Base-by-base conservation (phyloP, 805 yeast genomes). In the Yueomyces sinensis region DNA sequence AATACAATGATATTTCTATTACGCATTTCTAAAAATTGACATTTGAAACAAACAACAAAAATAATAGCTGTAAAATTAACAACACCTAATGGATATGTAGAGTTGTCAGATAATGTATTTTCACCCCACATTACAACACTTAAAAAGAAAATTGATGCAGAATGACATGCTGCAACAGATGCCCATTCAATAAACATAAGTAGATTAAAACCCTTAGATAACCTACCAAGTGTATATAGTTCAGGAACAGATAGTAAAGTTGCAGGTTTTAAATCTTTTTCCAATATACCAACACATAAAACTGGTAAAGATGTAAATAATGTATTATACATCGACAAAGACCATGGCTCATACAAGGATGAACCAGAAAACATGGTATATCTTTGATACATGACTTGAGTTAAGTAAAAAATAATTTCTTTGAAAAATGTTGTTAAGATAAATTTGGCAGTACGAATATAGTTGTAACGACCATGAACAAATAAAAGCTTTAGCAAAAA, bases 381-480 rank as follows among this genome's bases (percentile, higher is more conserved):
- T 40, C 94, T 62, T 55, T 91, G 99, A 56, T 74, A 91, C 15
- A 86, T 68, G 19, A 82, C 74, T 59, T 91, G 98, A 0, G 95
- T 75, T 50, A 89, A 62, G 49, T 91, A 91, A 51, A 91, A 91
- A 48, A 87, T 57, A 36, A 89, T 63, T 54, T 91, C 98, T 54
- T 91, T 91, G 73, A 87, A 91, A 53, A 91, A 91, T 0, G 99
- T 91, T 39, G 93, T 78, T 42, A 91, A 63, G 30, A 91, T 86
- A 58, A 91, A 91, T 55, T 87, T 89, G 30, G 89, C 74, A 0
- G 96, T 84, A 37, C 99, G 66, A 42, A 84, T 73, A 52, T 91
- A 91, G 55, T 91, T 93, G 67, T 94, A 91, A 18, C 97, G 70
- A 1, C 99, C 99, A 60, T 91, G 95, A 6, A 93, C 98, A 31